Base-by-base conservation (phyloP, 306 rosid species). In the Cucumis cinereus region DNA sequence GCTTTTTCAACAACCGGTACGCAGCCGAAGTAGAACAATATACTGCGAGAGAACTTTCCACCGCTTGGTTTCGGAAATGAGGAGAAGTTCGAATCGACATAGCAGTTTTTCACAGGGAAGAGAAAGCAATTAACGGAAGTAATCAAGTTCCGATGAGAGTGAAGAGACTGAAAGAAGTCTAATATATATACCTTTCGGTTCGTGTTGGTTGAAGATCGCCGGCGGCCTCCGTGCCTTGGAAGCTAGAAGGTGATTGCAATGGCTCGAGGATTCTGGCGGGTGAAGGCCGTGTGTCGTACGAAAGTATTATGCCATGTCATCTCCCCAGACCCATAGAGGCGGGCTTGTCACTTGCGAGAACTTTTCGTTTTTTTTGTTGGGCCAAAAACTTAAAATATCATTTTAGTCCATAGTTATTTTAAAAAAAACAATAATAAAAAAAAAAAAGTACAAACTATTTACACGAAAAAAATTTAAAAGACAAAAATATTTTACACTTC, bases 251-350 rank as follows among this genome's bases (percentile, higher is more conserved):
- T 43, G 38, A 69, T 13, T 23, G 56, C 11, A 43, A 69, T 68
- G 54, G 55, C 54, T 68, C 54, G 56, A 69, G 56, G 14, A 41
- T 24, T 69, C 56, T 22, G 74, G 74, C 74, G 74, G 74, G 74
- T 45, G 36, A 68, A 45, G 28, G 30, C n/a, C 22, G 56, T 0
- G 38, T 23, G 36, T 45, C 56, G 23, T 22, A 69, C 20, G 22
- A 23, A 38, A 69, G 9, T 13, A 43, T 13, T 20, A 24, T 24
- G 56, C 56, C 74, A 69, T 36, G 74, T 69, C 74, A 67, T 19
- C 28, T 9, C 3, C 50, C 49, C 9, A n/a, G n/a, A 36, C 72
- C 26, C 68, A 6, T 15, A 14, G 10, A 61, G 12, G 43, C 68
- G 68, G 43, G 12, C 43, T 61, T 9, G 22, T 30, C 41, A 36